Evolutionary conservation across 257 asterid genomes (phyloP).

Genomic region (Linderniella brevidens): DNA sequence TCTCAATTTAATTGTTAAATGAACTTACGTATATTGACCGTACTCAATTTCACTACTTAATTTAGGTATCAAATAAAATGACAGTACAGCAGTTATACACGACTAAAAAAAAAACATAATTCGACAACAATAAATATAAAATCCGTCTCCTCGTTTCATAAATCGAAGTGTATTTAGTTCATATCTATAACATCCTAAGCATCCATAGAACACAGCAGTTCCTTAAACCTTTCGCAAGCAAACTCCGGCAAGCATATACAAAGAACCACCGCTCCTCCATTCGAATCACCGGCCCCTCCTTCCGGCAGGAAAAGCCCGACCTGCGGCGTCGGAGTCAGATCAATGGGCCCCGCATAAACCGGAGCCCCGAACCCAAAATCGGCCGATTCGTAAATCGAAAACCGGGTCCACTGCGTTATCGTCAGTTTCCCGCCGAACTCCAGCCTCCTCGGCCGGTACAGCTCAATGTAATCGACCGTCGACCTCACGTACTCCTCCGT

Average conservation of each 20-base stretch:
- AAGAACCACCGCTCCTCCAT: slow-evolving; percentile 46
- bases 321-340: slow-evolving; percentile 79
- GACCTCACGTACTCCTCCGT: slow-evolving; percentile 72
- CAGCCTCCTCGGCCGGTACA: slow-evolving; percentile 55
- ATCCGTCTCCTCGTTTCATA: no score
- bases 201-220: slow-evolving; percentile 14
- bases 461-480: slow-evolving; percentile 51
- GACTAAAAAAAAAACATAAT: no score
- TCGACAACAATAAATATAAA: no score
- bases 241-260: slow-evolving; percentile 83
- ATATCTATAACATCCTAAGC: no score
- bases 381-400: slow-evolving; percentile 52
- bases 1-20: no score
- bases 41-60: no score
- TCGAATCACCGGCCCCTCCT: slow-evolving; percentile 26
- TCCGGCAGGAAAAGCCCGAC: slow-evolving; percentile 66
- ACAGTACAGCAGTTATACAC: no score
- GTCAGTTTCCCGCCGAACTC: slow-evolving; percentile 76
- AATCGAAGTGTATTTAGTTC: no score
- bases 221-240: slow-evolving; percentile 35
- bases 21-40: no score
- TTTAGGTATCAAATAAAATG: no score
- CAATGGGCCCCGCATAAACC: slow-evolving; percentile 73
- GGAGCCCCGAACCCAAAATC: slow-evolving; percentile 95
- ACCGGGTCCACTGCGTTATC: slow-evolving; percentile 88